Evolutionary conservation across 129 eudicot genomes (phyloP), one percentile per base, ranked within the genome.

Genomic region (Centaurea solstitialis): DNA sequence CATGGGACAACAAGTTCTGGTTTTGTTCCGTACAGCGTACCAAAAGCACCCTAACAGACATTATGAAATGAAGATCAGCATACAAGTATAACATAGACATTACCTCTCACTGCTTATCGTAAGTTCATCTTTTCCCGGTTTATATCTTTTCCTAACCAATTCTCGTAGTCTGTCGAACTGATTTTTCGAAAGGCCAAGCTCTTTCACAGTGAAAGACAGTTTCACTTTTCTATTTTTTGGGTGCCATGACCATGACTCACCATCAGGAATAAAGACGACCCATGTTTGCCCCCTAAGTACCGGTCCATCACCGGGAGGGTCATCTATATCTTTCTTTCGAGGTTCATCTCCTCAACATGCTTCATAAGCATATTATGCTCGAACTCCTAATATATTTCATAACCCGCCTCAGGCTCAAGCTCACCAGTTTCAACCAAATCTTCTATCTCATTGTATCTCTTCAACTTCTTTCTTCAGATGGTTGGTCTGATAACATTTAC

Each of bases 211-310:
- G 68, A 93, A 97, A 73, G 91, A 78, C 80, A 95, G 75, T 85
- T 95, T 95, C 0, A 92, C 99, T 82, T 95, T 95, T 78, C 99
- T 74, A n/a, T 95, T 95, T 84, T 92, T 95, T 6, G 99, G 99
- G 80, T 92, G 98, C n/a, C n/a, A n/a, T n/a, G n/a, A n/a, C 99
- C 99, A 95, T 30, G 98, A 87, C 80, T 95, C 99, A 79, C 94
- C 93, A 75, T 98, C 99, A 35, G 97, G 98, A 73, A 84, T 87
- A 79, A 95, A 89, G 39, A 95, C 99, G 23, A 87, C 90, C 61
- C 98, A 85, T 74, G 98, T 84, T 82, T 89, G 88, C 99, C 99
- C 92, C 83, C 94, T 87, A 76, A 95, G 98, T 28, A 91, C 85
- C 9, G 99, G 94, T 9, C 98, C 99, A 75, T 85, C 97, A 74